Conservation (phyloP, 305 asterid species). For the Plantago lanceolata region DNA sequence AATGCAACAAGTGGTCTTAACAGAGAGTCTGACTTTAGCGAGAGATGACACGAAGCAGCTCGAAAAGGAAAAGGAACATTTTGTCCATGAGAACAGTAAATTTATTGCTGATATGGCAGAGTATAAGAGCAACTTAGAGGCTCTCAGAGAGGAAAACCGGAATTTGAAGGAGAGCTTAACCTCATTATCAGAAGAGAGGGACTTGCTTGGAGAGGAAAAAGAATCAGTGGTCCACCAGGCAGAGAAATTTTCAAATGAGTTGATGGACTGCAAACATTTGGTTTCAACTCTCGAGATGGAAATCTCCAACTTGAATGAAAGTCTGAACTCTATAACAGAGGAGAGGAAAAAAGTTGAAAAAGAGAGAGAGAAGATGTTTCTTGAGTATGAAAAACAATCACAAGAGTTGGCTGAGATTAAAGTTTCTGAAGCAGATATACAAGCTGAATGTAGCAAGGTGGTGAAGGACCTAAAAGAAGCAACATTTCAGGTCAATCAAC, state of each 20-base stretch:
- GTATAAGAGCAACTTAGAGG: constrained; percentile 42
- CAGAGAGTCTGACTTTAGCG: constrained; percentile 34
- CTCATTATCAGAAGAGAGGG: constrained; percentile 49
- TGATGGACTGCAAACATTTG: constrained; percentile 38
- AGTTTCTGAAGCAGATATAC: constrained; percentile 38
- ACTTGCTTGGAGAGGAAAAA: constrained; percentile 50
- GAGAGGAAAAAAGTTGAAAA: constrained; percentile 52
- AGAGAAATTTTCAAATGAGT: constrained; percentile 48
- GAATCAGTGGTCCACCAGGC: constrained; percentile 35
- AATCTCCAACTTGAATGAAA: constrained; percentile 40
- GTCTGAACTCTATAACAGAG: constrained; percentile 37
- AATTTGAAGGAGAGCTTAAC: constrained; percentile 36
- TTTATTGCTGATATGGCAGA: constrained; percentile 48
- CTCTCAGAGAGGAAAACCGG: constrained; percentile 49
- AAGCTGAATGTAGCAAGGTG: constrained; percentile 45
- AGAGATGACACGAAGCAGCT: constrained; percentile 50
- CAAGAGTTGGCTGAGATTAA: constrained; percentile 41
- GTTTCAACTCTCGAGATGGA: constrained; percentile 54
- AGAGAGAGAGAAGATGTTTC: constrained; percentile 40
- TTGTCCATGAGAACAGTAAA: constrained; percentile 44
- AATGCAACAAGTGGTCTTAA: constrained; percentile 33
- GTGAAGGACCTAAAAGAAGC: constrained; percentile 55
- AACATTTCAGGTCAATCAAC: constrained; percentile 39
- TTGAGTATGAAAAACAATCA: constrained; percentile 46
- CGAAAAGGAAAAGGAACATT: constrained; percentile 49